Conservation (phyloP, 2,329 filamentous ascomycete genomes). For the Xylariomycetidae sp. region DNA sequence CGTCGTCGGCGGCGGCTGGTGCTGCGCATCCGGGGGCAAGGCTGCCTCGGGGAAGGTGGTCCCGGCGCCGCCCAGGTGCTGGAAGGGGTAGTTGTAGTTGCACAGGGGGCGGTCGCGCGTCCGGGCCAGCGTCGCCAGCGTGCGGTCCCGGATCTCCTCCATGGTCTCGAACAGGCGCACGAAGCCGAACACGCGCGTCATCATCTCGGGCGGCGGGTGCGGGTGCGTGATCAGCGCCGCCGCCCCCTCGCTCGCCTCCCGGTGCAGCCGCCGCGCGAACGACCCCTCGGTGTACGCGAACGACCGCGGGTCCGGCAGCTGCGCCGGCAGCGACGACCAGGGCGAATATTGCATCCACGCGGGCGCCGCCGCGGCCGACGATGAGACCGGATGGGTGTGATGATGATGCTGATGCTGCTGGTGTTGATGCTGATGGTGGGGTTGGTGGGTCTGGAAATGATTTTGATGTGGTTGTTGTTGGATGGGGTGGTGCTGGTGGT, state of each 20-base stretch:
- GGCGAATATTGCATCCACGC: conserved; percentile 27
- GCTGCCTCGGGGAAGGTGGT: conserved; percentile 50
- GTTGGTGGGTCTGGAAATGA: no score
- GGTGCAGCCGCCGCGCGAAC: conserved; percentile 68
- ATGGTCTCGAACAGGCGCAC: conserved; percentile 56
- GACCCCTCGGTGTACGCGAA: conserved; percentile 60
- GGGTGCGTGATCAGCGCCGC: conserved; percentile 51
- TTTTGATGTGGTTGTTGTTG: no score
- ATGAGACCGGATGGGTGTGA: no score
- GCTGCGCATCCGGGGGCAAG: conserved; percentile 14
- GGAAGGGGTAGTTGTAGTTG: conserved; percentile 56
- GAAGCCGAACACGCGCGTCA: conserved; percentile 63
- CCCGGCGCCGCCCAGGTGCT: conserved; percentile 63
- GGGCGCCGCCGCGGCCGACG: no score
- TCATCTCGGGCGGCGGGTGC: conserved; percentile 41
- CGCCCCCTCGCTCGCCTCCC: conserved; percentile 59
- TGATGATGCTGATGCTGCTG: no score
- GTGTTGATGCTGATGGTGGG: no score
- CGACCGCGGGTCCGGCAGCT: conserved; percentile 42
- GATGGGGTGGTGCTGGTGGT: no score
- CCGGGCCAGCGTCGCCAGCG: conserved; percentile 29
- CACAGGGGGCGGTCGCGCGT: conserved; percentile 43
- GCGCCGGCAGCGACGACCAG: conserved; percentile 32
- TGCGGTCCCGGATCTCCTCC: conserved; percentile 41
- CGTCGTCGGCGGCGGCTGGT: conserved; percentile 21